Percentiles rank a stretch among this genome's conserved stretches.
Evolutionary conservation across 2,329 filamentous ascomycete genomes (phyloP).

Genomic region (Aplosporella prunicola): DNA sequence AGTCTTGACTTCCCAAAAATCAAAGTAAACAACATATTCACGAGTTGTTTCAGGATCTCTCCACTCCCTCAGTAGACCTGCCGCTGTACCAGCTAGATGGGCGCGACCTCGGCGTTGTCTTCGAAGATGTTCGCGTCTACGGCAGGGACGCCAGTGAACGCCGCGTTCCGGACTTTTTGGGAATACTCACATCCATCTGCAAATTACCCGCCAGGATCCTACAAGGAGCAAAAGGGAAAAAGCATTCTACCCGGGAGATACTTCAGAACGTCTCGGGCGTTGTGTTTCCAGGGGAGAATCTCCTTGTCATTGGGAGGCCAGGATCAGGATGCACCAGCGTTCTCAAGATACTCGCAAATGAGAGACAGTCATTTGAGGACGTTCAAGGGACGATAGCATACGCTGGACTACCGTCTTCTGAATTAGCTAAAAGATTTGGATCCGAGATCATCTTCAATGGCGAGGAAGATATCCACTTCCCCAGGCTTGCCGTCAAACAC

Average conservation of each 20-base stretch:
- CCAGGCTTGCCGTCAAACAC: slow-evolving; percentile 62
- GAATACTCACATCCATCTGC: slow-evolving; percentile 42
- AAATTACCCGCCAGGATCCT: slow-evolving; percentile 28
- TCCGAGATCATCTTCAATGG: slow-evolving; percentile 65
- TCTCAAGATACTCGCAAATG: slow-evolving; percentile 59
- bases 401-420: slow-evolving; percentile 43
- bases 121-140: slow-evolving; percentile 54
- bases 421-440: slow-evolving; percentile 49
- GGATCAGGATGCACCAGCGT: slow-evolving; percentile 63
- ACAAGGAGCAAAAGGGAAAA: slow-evolving; percentile 31
- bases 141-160: slow-evolving; percentile 52
- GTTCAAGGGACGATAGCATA: slow-evolving; percentile 47
- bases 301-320: slow-evolving; percentile 58
- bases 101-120: slow-evolving; percentile 52
- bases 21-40: too few relatives aligned
- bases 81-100: background rate
- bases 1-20: too few relatives aligned
- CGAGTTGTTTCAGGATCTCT: too few relatives aligned
- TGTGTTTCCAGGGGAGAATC: slow-evolving; percentile 63
- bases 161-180: slow-evolving; percentile 50
- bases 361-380: slow-evolving; percentile 48
- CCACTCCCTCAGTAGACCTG: too few relatives aligned
- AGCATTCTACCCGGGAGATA: slow-evolving; percentile 52
- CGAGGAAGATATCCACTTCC: slow-evolving; percentile 68
- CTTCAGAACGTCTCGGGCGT: slow-evolving; percentile 57